Evolutionary conservation across 1,139 yeast genomes (phyloP), one percentile per base, ranked within the genome.

Genomic region (Trichomonascaceae sp.): DNA sequence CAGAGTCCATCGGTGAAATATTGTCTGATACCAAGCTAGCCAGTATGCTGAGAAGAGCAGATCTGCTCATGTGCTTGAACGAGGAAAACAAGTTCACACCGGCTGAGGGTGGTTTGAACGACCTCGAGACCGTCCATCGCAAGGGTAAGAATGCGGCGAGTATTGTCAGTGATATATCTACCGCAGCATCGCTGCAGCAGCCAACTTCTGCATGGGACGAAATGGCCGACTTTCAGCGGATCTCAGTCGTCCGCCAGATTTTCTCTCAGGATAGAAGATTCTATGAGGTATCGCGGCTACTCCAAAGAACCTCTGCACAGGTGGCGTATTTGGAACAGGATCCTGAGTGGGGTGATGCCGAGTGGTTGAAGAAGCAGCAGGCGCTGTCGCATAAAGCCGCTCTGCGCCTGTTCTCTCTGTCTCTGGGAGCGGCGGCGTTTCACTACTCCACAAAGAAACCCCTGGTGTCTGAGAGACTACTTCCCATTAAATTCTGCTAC

Each of bases 201-300:
- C 54, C 64, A 2, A 45, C 66, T 2, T 60, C 67, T 28, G 71
- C 80, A 0, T 73, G 80, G 80, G 80, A 74, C 57, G 76, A 70
- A 5, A 75, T 71, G 38, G 63, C 74, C 2, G 85, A 78, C 48
- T 72, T 76, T 13, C 84, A 76, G 41, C 59, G 78, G 39, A 63
- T 74, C 30, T 69, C 69, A 27, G 67, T 79, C n/a, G 75, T 89
- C 1, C 71, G 71, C 43, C 56, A 80, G 15, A 75, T 87, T 1
- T 87, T 84, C 51, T 75, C 77, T 14, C 66, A 70, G 28, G 97
- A 87, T 51, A 60, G 93, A 36, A 64, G 97, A 35, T 79, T 79
- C 50, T 76, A 71, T 45, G 94, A 87, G 46, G 78, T 80, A 11
- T 72, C 82, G 0, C 68, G 73, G 13, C 54, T 82, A 23, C 56